Evolutionary conservation across 169 alveolate genomes (phyloP).

Genomic region (Plasmodium fragile): DNA sequence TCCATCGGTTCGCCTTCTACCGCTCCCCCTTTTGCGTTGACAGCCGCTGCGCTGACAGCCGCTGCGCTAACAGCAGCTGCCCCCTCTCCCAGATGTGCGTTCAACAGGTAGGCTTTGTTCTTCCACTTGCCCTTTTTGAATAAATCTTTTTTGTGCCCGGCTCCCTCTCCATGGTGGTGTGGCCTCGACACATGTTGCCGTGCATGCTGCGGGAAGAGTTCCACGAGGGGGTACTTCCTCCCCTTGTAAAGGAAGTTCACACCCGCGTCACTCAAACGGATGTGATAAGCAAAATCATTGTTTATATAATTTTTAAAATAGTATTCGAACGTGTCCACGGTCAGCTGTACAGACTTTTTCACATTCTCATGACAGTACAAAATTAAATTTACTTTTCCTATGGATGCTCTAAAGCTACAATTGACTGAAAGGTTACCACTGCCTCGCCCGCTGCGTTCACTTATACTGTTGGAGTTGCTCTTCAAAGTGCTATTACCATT

Average conservation of each 20-base stretch:
- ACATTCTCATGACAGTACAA: conserved; percentile 5
- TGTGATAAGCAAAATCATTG: conserved; percentile 30
- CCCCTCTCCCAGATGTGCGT: conserved; percentile 8
- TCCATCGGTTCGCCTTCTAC: neutral
- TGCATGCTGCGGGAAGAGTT: neutral
- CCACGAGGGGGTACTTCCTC: conserved; percentile 42
- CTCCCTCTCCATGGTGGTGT: neutral
- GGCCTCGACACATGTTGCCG: neutral
- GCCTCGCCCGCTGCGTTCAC: neutral
- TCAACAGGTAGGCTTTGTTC: conserved; percentile 22
- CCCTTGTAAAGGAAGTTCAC: conserved; percentile 18
- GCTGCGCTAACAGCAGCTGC: neutral
- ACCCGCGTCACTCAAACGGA: conserved; percentile 12
- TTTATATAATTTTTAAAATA: conserved; percentile 26
- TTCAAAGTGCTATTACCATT: neutral
- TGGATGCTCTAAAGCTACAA: neutral
- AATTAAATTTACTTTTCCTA: neutral
- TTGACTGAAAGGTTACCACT: conserved; percentile 1
- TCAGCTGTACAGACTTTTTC: conserved; percentile 18
- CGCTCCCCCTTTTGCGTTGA: neutral
- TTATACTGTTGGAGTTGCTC: neutral
- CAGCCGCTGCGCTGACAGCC: neutral
- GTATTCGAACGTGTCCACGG: conserved; percentile 1
- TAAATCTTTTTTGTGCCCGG: neutral
- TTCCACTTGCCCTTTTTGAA: conserved; percentile 23